Base-by-base conservation (phyloP, 257 asterid genomes). In the Solanum appendiculatum region DNA sequence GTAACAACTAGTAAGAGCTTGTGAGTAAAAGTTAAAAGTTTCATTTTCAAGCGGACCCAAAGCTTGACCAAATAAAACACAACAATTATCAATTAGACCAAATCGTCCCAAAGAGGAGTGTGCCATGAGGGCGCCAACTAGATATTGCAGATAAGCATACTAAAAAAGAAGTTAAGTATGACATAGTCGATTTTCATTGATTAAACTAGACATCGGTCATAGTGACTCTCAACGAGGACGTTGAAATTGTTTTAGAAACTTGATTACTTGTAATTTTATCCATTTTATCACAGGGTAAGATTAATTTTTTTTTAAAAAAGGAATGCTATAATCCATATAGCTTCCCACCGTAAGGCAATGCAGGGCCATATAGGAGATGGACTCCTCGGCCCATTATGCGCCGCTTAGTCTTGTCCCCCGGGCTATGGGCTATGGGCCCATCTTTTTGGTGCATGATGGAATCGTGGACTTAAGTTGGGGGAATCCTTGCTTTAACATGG, bases 371-470 rank as follows among this genome's bases (percentile, higher is more conserved):
- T 78, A 42, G 37, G n/a, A 25, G 25, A 70, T 86, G 93, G 92
- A 91, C 89, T 87, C 88, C 87, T 33, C 86, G 93, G 96, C 92
- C 95, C 93, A 91, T 89, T 25, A 86, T 70, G 85, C 72, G 34
- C 85, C 70, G 51, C 86, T 29, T 70, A 86, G 14, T 37, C 83
- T 84, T 84, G 89, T 89, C 90, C 75, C 88, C 29, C 34, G 81
- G 77, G 77, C 42, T 25, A 60, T 86, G 80, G 77, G 25, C 42
- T 5, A 72, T 84, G 94, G 93, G 88, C 90, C 94, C 93, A 86
- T 88, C 18, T 23, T 37, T 21, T 23, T 39, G 27, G 21, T 23
- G 82, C 82, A 78, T 44, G 40, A 78, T 78, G 40, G 64, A 78
- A 78, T 78, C 16, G 20, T 46, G 66, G 66, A 80, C 85, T 78